A percentile compares a stretch with the other conserved stretches of the same genome.
These are phyloP conservation scores for Calonectria henricotiae DNA, from an alignment of 2,329 filamentous ascomycete species.

Conservation along the genomic window DNA sequence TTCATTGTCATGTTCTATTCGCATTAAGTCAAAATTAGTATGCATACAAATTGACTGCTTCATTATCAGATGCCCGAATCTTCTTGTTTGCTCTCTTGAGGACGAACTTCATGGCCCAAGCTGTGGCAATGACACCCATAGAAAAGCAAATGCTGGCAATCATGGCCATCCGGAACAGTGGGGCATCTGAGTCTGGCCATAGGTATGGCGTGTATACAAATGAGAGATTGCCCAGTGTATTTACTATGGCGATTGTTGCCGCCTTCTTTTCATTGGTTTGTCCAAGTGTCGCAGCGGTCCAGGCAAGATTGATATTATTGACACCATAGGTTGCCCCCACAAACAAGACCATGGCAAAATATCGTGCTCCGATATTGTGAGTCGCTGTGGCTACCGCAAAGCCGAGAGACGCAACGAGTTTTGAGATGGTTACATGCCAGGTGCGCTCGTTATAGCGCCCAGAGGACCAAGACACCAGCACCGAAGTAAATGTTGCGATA, in stretches of 20 bases:
- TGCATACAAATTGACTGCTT: conserved; percentile 53
- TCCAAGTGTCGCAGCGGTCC: conserved; percentile 60
- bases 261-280: conserved; percentile 67
- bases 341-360: conserved; percentile 58
- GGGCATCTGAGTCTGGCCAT: conserved; percentile 42
- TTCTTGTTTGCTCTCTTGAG: conserved; percentile 59
- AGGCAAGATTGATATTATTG: conserved; percentile 64
- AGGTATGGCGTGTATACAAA: conserved; percentile 47
- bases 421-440: conserved; percentile 64
- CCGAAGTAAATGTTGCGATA: conserved; percentile 56
- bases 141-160: conserved; percentile 49
- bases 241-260: conserved; percentile 57
- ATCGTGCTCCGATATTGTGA: conserved; percentile 42
- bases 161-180: conserved; percentile 41
- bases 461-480: conserved; percentile 46
- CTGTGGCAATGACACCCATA: conserved; percentile 56
- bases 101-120: conserved; percentile 58
- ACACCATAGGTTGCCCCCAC: conserved; percentile 59
- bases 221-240: conserved; percentile 44
- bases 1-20: too few relatives aligned
- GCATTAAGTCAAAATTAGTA: conserved; percentile 41
- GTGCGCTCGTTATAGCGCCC: conserved; percentile 56
- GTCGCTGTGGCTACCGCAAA: conserved; percentile 50
- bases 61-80: conserved; percentile 46
- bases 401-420: conserved; percentile 57